phyloP scores from a whole-genome alignment of 2,329 filamentous ascomycete genomes.

The Aspergillus tanneri region DNA sequence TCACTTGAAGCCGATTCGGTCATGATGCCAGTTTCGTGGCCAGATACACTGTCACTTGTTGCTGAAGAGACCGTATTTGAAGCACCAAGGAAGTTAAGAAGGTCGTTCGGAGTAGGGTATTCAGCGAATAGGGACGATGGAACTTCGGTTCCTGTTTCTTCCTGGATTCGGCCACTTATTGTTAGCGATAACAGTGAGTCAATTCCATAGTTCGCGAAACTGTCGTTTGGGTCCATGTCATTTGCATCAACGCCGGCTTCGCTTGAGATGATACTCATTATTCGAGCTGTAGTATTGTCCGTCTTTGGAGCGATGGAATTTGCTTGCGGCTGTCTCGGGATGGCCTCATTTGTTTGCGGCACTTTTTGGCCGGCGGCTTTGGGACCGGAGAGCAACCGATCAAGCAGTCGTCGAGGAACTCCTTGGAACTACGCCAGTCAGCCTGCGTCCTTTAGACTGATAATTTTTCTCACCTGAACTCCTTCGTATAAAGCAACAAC shows the following conservation, averaged over 20 bases:
- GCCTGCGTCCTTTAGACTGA: not conserved
- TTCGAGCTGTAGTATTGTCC: constrained; percentile 30
- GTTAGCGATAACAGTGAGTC: constrained; percentile 62
- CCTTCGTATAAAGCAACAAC: not conserved
- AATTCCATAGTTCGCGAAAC: constrained; percentile 62
- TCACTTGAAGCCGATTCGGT: not conserved
- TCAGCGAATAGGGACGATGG: constrained; percentile 61
- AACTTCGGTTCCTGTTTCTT: constrained; percentile 60
- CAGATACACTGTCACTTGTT: not conserved
- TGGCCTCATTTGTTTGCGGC: too few species aligned
- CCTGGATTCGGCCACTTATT: constrained; percentile 61
- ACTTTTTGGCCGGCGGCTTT: not conserved
- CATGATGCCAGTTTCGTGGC: not conserved
- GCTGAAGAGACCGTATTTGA: not conserved
- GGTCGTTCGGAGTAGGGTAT: constrained; percentile 57
- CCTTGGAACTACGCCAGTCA: constrained; percentile 7
- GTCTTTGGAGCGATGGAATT: not conserved
- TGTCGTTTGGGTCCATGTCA: constrained; percentile 57
- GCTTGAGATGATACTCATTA: constrained; percentile 41
- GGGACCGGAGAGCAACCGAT: not conserved
- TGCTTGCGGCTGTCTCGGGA: not conserved
- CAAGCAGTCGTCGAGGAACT: constrained; percentile 8
- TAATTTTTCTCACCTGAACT: not conserved
- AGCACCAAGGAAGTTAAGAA: constrained; percentile 7
- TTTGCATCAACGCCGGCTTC: constrained; percentile 58